These are phyloP conservation scores for Acanthamoeba divionensis DNA, from an alignment of 208 protist genomes.

Conservation along the genomic window DNA sequence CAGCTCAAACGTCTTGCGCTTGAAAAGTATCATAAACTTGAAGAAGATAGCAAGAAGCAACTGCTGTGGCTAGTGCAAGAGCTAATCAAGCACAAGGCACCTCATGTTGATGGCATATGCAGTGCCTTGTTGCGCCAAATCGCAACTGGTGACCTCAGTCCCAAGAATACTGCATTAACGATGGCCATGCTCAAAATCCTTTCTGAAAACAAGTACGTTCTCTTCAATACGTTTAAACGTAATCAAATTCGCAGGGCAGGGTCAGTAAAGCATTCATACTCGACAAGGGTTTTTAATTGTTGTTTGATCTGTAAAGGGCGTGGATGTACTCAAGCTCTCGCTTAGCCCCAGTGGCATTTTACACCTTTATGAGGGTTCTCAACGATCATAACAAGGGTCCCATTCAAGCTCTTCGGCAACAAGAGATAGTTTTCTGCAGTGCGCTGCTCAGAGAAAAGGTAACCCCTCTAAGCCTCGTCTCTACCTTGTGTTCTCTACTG, in stretches of 20 bases:
- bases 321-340: conserved; percentile 61
- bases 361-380: conserved; percentile 71
- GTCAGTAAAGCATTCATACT: too few relatives aligned
- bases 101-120: conserved; percentile 58
- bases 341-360: conserved; percentile 64
- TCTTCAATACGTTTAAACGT: background rate
- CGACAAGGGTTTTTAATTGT: background rate
- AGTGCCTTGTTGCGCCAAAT: conserved; percentile 65
- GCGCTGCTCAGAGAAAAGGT: conserved; percentile 67
- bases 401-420: conserved; percentile 37
- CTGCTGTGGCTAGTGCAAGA: conserved; percentile 72
- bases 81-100: conserved; percentile 47
- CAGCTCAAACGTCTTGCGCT: conserved; percentile 61
- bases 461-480: background rate
- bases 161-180: conserved; percentile 61
- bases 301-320: background rate
- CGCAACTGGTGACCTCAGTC: conserved; percentile 53
- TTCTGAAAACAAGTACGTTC: conserved; percentile 55
- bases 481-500: background rate
- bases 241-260: too few relatives aligned
- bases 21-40: conserved; percentile 69
- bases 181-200: conserved; percentile 55
- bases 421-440: conserved; percentile 57
- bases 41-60: conserved; percentile 58
- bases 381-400: conserved; percentile 63